Evolutionary conservation across 2,329 filamentous ascomycete genomes (phyloP).

Genomic region (Thermothelomyces thermophilus): DNA sequence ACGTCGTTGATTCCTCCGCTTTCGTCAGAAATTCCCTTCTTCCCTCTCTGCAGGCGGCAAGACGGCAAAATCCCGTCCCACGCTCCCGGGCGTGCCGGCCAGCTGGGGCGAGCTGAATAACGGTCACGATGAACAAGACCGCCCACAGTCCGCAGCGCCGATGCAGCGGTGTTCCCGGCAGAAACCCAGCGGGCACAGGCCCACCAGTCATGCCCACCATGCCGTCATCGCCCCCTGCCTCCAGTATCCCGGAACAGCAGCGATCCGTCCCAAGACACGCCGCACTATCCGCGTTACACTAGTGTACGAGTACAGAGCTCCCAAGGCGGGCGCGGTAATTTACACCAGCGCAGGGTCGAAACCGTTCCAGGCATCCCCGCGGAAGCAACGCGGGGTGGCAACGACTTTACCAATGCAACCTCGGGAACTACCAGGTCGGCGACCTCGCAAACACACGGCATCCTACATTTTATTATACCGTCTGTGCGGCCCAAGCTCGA

Average conservation of each 20-base stretch:
- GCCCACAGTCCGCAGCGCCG: conserved; percentile 4
- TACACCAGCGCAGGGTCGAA: neutral
- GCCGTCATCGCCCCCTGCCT: neutral
- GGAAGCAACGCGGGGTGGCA: conserved; percentile 2
- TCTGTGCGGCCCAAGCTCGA: conserved; percentile 9
- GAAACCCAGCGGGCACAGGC: conserved; percentile 4
- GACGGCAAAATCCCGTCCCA: neutral
- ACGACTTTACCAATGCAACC: conserved; percentile 9
- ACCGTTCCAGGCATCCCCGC: neutral
- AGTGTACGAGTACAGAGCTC: too few relatives aligned
- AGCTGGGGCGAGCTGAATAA: conserved; percentile 8
- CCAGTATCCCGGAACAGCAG: neutral
- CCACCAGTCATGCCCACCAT: neutral
- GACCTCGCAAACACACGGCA: conserved; percentile 14
- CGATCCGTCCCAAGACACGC: neutral
- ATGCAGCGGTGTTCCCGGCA: neutral
- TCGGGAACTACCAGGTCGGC: conserved; percentile 16
- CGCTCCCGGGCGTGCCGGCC: neutral
- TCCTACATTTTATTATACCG: neutral
- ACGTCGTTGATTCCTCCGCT: neutral
- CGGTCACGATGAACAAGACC: neutral
- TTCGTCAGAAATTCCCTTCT: neutral
- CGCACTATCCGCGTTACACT: neutral
- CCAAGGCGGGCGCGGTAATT: too few relatives aligned
- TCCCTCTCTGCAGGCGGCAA: neutral